Base-by-base conservation (phyloP, 371 early-diverging fungal genomes). In the Chytridium lagenaria region DNA sequence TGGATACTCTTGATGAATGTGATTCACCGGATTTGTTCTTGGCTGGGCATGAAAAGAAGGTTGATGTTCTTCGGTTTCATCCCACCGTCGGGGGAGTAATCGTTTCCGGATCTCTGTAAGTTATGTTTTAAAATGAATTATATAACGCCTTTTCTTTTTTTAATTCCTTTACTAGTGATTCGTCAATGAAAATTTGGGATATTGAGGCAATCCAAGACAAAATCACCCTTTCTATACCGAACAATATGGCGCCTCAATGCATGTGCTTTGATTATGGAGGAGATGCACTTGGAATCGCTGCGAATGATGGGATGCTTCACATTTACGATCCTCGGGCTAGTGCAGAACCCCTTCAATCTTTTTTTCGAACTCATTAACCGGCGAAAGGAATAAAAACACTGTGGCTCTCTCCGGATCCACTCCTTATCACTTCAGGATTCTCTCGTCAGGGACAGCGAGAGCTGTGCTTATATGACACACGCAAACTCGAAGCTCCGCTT, bases 31-130 rank as follows among this genome's bases (percentile, higher is more conserved):
- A 16, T 50, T 69, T 75, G 44, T 78, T 55, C 68, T 64, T 80
- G 22, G 81, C 78, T 23, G 78, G 76, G 2, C 81, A 80, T 36
- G 81, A 80, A 52, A 80, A 76, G 65, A 50, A 44, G 23, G 73
- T 80, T 34, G 76, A 80, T 16, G 36, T 51, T 33, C 26, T 80
- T 1, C 36, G 40, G 34, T 80, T 74, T 38, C 81, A 78, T 36
- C 76, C 81, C 1, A 73, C 76, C 7, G 61, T 59, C 50, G 65
- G 70, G 40, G 52, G 59, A n/a, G 70, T 80, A 22, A 15, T 80
- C 34, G 57, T 71, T 3, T 67, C 75, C 23, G 39, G 36, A 7
- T 70, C 77, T 26, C 34, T 30, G 73, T 69, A 51, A 40, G 77
- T 68, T 7, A 0, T 15, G 7, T n/a, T 22, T 40, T 26, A 2